These are phyloP conservation scores for Mycena alexandri DNA, from an alignment of 768 basidiomycete species.

Conservation along the genomic window DNA sequence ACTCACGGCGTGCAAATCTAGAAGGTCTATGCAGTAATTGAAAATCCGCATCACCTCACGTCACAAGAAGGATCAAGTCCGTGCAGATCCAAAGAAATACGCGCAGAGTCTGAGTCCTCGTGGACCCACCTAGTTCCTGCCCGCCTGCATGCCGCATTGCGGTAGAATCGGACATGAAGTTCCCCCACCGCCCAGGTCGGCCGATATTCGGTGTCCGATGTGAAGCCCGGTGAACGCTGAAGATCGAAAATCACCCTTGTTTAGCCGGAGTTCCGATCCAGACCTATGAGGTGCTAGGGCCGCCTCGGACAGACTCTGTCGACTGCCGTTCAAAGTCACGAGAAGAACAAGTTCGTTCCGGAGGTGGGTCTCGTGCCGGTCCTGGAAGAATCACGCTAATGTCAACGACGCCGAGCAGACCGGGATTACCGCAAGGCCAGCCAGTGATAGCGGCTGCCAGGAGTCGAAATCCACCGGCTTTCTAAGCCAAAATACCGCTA, in stretches of 20 bases:
- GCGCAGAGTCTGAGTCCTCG: neutral
- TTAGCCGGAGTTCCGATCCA: neutral
- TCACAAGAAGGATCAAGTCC: neutral
- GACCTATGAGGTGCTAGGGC: neutral
- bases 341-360: neutral
- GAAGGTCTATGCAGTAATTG: no score
- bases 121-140: neutral
- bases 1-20: slow-evolving; percentile 7
- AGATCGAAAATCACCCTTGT: slow-evolving; percentile 16
- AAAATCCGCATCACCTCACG: no score
- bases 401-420: neutral
- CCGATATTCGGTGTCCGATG: slow-evolving; percentile 10
- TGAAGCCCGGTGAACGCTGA: slow-evolving; percentile 9
- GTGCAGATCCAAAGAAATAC: slow-evolving; percentile 1
- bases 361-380: slow-evolving; percentile 3
- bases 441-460: slow-evolving; percentile 2
- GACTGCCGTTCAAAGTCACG: neutral
- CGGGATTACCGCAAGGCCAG: slow-evolving; percentile 21
- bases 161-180: neutral
- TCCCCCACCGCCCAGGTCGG: neutral
- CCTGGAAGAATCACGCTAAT: neutral
- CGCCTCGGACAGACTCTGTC: no score
- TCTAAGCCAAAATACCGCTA: slow-evolving; percentile 19
- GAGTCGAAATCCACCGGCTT: slow-evolving; percentile 5
- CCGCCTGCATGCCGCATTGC: neutral